These are phyloP conservation scores for Sarocladiaceae sp. DNA, from an alignment of 2,329 filamentous ascomycete species.

Conservation along the genomic window DNA sequence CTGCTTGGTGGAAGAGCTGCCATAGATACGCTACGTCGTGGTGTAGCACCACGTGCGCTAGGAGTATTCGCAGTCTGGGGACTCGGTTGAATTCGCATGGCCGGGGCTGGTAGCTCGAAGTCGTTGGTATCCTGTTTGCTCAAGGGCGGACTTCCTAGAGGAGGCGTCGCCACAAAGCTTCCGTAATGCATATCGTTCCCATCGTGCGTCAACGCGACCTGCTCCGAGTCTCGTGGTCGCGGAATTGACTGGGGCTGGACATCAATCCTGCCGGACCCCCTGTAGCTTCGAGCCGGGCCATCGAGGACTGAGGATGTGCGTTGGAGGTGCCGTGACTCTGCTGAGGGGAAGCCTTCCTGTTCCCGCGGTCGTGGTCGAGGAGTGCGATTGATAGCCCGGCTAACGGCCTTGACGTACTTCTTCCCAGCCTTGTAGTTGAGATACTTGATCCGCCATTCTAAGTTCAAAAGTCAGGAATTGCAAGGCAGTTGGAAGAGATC, in stretches of 20 bases:
- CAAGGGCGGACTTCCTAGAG: conserved; percentile 17
- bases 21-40: not conserved
- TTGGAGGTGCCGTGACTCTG: conserved; percentile 16
- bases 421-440: conserved; percentile 94
- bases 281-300: not conserved
- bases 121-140: conserved; percentile 20
- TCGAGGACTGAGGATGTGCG: conserved; percentile 3
- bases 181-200: conserved; percentile 44
- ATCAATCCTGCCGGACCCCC: not conserved
- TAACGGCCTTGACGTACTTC: conserved; percentile 84
- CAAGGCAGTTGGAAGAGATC: not conserved
- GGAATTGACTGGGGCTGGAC: not conserved
- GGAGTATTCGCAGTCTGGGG: conserved; percentile 13
- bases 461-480: not conserved
- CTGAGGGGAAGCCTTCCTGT: conserved; percentile 15
- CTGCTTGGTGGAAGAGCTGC: not conserved
- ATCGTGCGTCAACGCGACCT: conserved; percentile 34
- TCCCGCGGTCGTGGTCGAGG: conserved; percentile 25
- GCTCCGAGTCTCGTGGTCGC: conserved; percentile 23
- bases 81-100: conserved; percentile 33
- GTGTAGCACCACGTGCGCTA: not conserved
- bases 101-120: conserved; percentile 52
- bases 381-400: conserved; percentile 64
- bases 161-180: conserved; percentile 45
- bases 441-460: conserved; percentile 91